Percentiles rank a stretch among this genome's conserved stretches.
Conservation (phyloP, 2,329 filamentous ascomycete genomes). For the Aspergillus sp. region DNA sequence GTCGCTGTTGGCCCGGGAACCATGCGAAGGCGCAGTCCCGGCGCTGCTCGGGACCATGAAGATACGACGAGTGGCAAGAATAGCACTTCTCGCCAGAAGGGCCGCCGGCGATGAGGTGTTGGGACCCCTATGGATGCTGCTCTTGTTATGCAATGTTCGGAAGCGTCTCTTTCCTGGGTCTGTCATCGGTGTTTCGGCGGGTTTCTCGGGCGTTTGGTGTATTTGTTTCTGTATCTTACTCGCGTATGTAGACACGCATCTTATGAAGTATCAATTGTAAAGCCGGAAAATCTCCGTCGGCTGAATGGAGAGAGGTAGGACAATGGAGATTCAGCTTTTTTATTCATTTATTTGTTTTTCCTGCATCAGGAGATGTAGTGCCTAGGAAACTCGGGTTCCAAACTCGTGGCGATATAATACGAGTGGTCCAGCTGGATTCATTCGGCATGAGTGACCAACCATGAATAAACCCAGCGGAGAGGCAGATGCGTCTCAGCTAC, state of each 20-base stretch:
- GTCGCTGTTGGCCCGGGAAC: conserved; percentile 70
- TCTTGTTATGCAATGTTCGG: not conserved
- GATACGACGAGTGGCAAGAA: conserved; percentile 22
- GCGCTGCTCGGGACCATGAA: conserved; percentile 65
- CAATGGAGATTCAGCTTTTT: too few species aligned
- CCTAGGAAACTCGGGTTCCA: too few species aligned
- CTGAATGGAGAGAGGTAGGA: too few species aligned
- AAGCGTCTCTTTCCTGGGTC: not conserved
- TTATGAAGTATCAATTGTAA: not conserved
- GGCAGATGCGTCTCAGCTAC: too few species aligned
- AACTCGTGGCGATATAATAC: too few species aligned
- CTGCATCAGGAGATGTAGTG: too few species aligned
- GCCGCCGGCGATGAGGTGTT: conserved; percentile 29
- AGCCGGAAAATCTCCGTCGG: too few species aligned
- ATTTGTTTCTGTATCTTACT: not conserved
- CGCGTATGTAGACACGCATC: not conserved
- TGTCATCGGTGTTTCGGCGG: not conserved
- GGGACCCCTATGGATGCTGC: not conserved
- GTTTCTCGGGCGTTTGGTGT: not conserved
- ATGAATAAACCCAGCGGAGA: too few species aligned
- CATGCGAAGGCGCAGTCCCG: conserved; percentile 81
- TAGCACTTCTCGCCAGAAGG: conserved; percentile 24
- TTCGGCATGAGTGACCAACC: too few species aligned
- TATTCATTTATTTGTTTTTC: too few species aligned
- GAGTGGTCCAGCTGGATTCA: too few species aligned